These are phyloP conservation scores for Suhomyces sp. DNA, from an alignment of 805 yeast genomes.

Conservation along the genomic window DNA sequence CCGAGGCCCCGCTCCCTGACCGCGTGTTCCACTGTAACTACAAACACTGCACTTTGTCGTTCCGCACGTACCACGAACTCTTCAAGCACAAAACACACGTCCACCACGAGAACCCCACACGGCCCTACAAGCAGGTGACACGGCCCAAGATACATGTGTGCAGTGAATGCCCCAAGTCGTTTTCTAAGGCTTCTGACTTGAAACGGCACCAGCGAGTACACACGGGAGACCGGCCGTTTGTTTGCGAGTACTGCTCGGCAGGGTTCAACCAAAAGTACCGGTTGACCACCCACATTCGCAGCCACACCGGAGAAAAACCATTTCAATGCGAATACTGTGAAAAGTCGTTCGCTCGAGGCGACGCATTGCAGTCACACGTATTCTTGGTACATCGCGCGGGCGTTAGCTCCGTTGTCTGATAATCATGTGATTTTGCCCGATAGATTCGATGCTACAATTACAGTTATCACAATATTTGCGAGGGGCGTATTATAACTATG, in stretches of 20 bases:
- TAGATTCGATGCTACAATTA: background rate
- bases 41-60: conserved; percentile 15
- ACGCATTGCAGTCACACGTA: conserved; percentile 22
- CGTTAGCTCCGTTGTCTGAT: background rate
- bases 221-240: conserved; percentile 73
- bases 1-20: background rate
- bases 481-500: background rate
- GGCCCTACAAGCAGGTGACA: conserved; percentile 5
- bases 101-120: conserved; percentile 10
- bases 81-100: conserved; percentile 5
- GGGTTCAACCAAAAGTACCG: conserved; percentile 20
- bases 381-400: conserved; percentile 7
- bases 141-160: conserved; percentile 36
- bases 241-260: conserved; percentile 55
- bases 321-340: conserved; percentile 19
- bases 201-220: conserved; percentile 67
- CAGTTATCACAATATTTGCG: background rate
- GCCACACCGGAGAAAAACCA: conserved; percentile 25
- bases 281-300: conserved; percentile 21
- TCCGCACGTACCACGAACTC: conserved; percentile 13
- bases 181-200: conserved; percentile 33
- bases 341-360: conserved; percentile 23
- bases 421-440: background rate
- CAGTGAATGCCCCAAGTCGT: conserved; percentile 69
- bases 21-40: conserved; percentile 14